Conservation (phyloP, 306 rosid species). For the Lathyrus oleraceus region DNA sequence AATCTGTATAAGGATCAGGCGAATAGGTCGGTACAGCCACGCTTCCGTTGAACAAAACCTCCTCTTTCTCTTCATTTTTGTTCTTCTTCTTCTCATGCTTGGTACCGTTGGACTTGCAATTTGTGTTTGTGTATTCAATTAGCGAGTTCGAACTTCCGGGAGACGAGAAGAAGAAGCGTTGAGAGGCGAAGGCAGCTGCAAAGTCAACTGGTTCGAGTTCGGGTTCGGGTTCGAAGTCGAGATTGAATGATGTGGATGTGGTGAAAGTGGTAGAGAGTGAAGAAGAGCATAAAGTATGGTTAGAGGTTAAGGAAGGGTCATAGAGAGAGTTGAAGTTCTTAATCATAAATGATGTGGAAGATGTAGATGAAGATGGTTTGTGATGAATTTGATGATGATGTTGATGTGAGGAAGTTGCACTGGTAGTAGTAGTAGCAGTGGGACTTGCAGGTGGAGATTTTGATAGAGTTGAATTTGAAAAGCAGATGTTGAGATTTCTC, state of each 20-base stretch:
- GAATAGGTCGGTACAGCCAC: slow-evolving; percentile 75
- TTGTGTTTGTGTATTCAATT: slow-evolving; percentile 40
- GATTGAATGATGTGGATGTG: slow-evolving; percentile 5
- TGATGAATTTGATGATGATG: slow-evolving; percentile 12
- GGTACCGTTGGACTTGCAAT: not conserved
- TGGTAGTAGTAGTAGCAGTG: not conserved
- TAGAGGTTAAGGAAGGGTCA: slow-evolving; percentile 37
- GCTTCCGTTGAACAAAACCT: slow-evolving; percentile 51
- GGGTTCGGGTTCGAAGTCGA: slow-evolving; percentile 17
- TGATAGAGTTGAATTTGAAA: slow-evolving; percentile 55
- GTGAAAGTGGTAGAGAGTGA: slow-evolving; percentile 33
- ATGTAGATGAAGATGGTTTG: slow-evolving; percentile 31
- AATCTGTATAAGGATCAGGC: slow-evolving; percentile 84
- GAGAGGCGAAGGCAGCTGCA: slow-evolving; percentile 77
- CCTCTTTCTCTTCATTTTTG: not conserved
- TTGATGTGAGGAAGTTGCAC: slow-evolving; percentile 13
- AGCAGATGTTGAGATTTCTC: slow-evolving; percentile 51
- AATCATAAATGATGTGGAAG: slow-evolving; percentile 41
- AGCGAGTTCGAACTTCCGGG: slow-evolving; percentile 92
- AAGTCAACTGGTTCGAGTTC: slow-evolving; percentile 44
- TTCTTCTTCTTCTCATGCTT: not conserved
- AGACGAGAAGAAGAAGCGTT: slow-evolving; percentile 89
- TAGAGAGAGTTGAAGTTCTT: slow-evolving; percentile 89
- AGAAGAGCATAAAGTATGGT: slow-evolving; percentile 40
- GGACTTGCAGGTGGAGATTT: slow-evolving; percentile 42